Percentiles rank a stretch among this genome's conserved stretches.
phyloP scores from a whole-genome alignment of 768 basidiomycete genomes.

The Tubosaeta sp. region DNA sequence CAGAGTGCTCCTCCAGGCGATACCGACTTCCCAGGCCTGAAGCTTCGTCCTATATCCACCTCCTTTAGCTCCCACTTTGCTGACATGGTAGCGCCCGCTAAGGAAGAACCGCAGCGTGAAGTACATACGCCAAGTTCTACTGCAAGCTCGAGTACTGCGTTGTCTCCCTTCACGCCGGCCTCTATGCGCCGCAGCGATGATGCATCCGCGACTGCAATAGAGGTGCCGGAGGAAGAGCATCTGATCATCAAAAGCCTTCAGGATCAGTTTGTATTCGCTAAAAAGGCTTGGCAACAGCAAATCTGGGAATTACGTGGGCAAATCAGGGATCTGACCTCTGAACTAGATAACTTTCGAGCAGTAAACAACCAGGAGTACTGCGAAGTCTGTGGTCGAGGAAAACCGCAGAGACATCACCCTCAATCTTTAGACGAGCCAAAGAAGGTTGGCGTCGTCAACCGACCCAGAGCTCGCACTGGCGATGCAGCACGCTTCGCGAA shows the following conservation, averaged over 20 bases:
- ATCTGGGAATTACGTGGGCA: conserved; percentile 75
- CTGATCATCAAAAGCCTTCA: conserved; percentile 50
- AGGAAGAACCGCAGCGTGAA: conserved; percentile 35
- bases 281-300: conserved; percentile 66
- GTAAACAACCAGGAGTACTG: conserved; percentile 46
- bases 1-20: conserved; percentile 66
- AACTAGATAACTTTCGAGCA: conserved; percentile 55
- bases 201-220: conserved; percentile 19
- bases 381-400: conserved; percentile 56
- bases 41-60: conserved; percentile 71
- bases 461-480: conserved; percentile 67
- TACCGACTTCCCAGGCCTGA: conserved; percentile 60
- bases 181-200: conserved; percentile 34
- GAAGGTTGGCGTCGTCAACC: conserved; percentile 46
- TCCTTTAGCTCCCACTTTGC: conserved; percentile 70
- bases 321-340: conserved; percentile 64
- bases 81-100: conserved; percentile 33
- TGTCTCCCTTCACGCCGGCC: conserved; percentile 48
- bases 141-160: conserved; percentile 34
- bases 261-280: conserved; percentile 54
- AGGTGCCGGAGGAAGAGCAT: conserved; percentile 39
- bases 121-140: conserved; percentile 49
- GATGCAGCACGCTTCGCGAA: conserved; percentile 59
- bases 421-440: conserved; percentile 17
- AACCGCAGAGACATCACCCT: conserved; percentile 6